These are phyloP conservation scores for Xanthoparmelia taractica DNA, from an alignment of 495 filamentous ascomycete genomes.

Conservation along the genomic window DNA sequence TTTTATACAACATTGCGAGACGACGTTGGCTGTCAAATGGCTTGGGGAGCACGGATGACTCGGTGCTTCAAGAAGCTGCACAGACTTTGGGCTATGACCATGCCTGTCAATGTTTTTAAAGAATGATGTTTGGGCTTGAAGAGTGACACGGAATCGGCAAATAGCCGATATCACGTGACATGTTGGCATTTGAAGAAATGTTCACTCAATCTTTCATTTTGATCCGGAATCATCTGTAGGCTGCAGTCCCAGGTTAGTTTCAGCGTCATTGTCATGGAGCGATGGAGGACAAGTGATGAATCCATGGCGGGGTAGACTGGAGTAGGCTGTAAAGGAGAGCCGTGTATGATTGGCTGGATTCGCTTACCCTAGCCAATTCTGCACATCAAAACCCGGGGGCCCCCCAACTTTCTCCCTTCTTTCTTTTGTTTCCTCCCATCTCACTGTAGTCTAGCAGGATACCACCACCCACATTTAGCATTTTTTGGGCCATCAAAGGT, in stretches of 20 bases:
- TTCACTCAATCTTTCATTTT: not conserved
- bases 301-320: constrained; percentile 10
- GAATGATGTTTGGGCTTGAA: not conserved
- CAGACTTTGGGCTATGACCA: not conserved
- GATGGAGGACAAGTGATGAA: not conserved
- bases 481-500: constrained; percentile 7
- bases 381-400: constrained; percentile 20
- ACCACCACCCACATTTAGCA: constrained; percentile 1
- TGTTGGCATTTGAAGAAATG: not conserved
- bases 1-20: not conserved
- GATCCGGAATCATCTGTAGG: not conserved
- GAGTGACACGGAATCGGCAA: not conserved
- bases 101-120: not conserved
- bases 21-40: not conserved
- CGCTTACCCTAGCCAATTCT: constrained; percentile 17
- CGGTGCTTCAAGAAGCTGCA: not conserved
- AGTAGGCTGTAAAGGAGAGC: not conserved
- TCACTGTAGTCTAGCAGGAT: constrained; percentile 5
- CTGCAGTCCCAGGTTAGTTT: not conserved
- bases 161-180: constrained; percentile 2
- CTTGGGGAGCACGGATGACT: not conserved
- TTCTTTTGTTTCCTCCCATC: constrained; percentile 17
- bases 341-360: constrained; percentile 20
- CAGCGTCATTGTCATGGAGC: not conserved
- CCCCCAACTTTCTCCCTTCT: constrained; percentile 18